Percentiles rank a stretch among this genome's conserved stretches.
phyloP scores from a whole-genome alignment of 306 rosid species.

The Vachellia collinsii region DNA sequence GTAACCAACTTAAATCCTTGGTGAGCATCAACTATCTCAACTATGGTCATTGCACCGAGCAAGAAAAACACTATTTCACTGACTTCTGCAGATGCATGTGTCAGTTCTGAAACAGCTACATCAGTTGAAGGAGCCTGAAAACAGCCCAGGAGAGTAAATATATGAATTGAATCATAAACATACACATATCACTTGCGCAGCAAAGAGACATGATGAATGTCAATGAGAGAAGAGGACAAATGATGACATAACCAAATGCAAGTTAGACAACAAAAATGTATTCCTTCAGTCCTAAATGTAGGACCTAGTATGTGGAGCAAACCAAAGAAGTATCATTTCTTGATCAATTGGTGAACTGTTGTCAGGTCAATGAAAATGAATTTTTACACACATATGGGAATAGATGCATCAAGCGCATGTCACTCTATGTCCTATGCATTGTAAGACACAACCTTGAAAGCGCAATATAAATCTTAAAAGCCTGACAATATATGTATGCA shows the following conservation, averaged over 20 bases:
- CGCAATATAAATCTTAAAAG: slow-evolving; percentile 24
- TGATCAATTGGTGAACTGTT: background rate
- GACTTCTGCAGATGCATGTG: slow-evolving; percentile 89
- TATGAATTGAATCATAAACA: slow-evolving; percentile 5
- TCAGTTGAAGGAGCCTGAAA: slow-evolving; percentile 93
- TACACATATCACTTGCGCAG: slow-evolving; percentile 2
- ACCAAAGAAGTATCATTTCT: background rate
- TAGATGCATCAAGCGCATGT: slow-evolving; percentile 22
- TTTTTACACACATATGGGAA: background rate
- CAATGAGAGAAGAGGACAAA: background rate
- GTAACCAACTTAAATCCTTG: slow-evolving; percentile 98
- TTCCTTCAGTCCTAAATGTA: too few relatives aligned
- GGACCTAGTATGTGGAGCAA: too few relatives aligned
- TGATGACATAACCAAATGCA: slow-evolving; percentile 2
- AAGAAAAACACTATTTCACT: slow-evolving; percentile 96
- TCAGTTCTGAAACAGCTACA: slow-evolving; percentile 82
- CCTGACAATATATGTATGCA: background rate
- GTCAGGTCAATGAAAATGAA: background rate
- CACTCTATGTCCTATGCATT: slow-evolving; percentile 12
- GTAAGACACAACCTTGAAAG: slow-evolving; percentile 18
- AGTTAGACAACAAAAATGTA: background rate
- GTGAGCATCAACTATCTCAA: slow-evolving; percentile 91
- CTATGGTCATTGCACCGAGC: slow-evolving; percentile 98
- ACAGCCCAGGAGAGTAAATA: slow-evolving; percentile 25
- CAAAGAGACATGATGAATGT: slow-evolving; percentile 22